A percentile compares a stretch with the other conserved stretches of the same genome.
phyloP scores from a whole-genome alignment of 352 stramenopile genomes.

The Nothophytophthora sp. region DNA sequence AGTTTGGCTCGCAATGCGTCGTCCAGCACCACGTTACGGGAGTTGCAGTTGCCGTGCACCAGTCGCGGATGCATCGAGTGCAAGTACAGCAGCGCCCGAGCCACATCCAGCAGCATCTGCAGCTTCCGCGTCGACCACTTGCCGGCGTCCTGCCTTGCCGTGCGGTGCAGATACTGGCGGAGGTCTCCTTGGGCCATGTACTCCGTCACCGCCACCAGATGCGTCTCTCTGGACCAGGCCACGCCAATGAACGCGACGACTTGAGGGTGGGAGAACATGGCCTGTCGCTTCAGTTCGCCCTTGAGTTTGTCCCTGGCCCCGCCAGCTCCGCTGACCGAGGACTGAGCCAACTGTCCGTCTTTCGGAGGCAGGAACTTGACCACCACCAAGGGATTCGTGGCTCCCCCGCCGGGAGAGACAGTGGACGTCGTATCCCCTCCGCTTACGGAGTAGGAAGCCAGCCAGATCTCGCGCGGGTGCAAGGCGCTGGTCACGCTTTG shows the following conservation, averaged over 20 bases:
- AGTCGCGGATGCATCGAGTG: conserved; percentile 61
- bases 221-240: conserved; percentile 64
- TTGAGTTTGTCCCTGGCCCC: conserved; percentile 54
- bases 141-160: conserved; percentile 31
- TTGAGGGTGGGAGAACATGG: conserved; percentile 63
- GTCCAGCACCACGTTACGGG: conserved; percentile 61
- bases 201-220: conserved; percentile 71
- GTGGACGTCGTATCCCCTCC: conserved; percentile 4
- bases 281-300: conserved; percentile 58
- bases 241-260: conserved; percentile 72
- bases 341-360: conserved; percentile 15
- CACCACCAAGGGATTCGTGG: conserved; percentile 42
- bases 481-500: conserved; percentile 27
- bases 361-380: conserved; percentile 57
- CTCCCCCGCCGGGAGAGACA: conserved; percentile 23
- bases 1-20: conserved; percentile 63
- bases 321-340: conserved; percentile 6
- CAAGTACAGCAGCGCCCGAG: conserved; percentile 64
- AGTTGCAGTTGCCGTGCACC: conserved; percentile 69
- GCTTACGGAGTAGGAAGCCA: conserved; percentile 42
- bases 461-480: conserved; percentile 58
- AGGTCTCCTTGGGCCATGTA: conserved; percentile 75
- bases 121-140: conserved; percentile 58
- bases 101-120: conserved; percentile 64
- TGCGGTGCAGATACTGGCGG: conserved; percentile 68